A percentile compares a stretch with the other conserved stretches of the same genome.
phyloP scores from a whole-genome alignment of 208 protist genomes.

The Leishmania mexicana region DNA sequence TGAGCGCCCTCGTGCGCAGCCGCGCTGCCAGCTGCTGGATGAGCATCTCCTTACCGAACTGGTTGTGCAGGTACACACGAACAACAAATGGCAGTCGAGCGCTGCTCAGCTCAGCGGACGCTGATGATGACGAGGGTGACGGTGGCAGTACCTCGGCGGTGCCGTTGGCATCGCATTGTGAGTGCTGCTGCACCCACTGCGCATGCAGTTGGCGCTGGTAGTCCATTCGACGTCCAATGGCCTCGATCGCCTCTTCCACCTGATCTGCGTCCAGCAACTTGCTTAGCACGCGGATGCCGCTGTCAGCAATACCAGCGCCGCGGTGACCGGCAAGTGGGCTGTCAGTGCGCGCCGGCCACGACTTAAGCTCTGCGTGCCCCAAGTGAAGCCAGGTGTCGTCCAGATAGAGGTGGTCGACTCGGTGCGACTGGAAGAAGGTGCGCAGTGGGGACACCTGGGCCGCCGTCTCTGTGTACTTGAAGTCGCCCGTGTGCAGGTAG shows the following conservation, averaged over 20 bases:
- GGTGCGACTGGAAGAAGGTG: conserved; percentile 51
- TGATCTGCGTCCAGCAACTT: conserved; percentile 69
- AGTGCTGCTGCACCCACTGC: background rate
- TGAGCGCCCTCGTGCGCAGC: conserved; percentile 53
- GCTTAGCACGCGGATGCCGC: conserved; percentile 42
- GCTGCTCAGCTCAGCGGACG: background rate
- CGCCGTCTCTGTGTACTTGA: conserved; percentile 54
- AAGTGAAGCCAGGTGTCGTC: conserved; percentile 89
- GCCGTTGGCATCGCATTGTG: background rate
- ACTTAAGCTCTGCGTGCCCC: conserved; percentile 30
- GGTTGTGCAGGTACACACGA: conserved; percentile 81
- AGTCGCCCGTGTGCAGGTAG: conserved; percentile 84
- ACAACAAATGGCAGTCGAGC: conserved; percentile 47
- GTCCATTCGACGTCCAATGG: conserved; percentile 70
- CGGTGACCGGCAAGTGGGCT: no score
- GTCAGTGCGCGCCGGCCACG: background rate
- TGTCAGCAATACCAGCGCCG: conserved; percentile 1
- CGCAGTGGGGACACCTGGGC: conserved; percentile 28
- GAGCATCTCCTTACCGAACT: conserved; percentile 81
- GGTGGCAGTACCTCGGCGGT: background rate
- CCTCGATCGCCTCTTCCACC: conserved; percentile 70
- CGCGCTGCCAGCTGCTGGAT: conserved; percentile 62
- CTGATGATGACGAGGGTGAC: background rate
- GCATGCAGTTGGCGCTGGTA: conserved; percentile 36
- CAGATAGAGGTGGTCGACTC: conserved; percentile 82